Evolutionary conservation across 2,329 filamentous ascomycete genomes (phyloP).

Genomic region (Allantophomopsis cytisporea): DNA sequence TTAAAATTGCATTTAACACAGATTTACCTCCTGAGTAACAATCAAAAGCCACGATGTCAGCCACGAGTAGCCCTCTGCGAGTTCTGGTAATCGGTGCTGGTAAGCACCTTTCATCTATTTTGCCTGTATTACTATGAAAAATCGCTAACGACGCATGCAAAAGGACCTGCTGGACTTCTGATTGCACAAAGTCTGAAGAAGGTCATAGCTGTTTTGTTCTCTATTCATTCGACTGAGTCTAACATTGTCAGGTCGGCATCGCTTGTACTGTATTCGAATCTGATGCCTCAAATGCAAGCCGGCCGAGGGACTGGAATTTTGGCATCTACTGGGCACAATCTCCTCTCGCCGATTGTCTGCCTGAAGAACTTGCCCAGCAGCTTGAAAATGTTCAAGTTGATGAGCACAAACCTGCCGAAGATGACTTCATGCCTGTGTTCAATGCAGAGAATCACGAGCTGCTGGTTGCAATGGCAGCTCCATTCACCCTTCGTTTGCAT

Average conservation of each 20-base stretch:
- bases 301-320: slow-evolving; percentile 8
- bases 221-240: not conserved
- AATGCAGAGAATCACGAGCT: too few relatives aligned
- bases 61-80: too few relatives aligned
- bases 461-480: too few relatives aligned
- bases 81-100: too few relatives aligned
- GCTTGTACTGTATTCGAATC: slow-evolving; percentile 6
- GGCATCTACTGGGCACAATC: slow-evolving; percentile 7
- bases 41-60: too few relatives aligned
- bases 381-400: slow-evolving; percentile 5
- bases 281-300: slow-evolving; percentile 2
- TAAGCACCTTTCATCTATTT: too few relatives aligned
- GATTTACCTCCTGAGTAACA: too few relatives aligned
- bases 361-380: slow-evolving; percentile 3
- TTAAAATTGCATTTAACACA: too few relatives aligned
- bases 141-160: not conserved
- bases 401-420: too few relatives aligned
- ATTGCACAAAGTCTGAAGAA: slow-evolving; percentile 6
- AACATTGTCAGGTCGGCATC: slow-evolving; percentile 2
- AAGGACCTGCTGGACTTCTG: not conserved
- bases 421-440: too few relatives aligned
- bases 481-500: too few relatives aligned
- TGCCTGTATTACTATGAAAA: too few relatives aligned
- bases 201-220: not conserved
- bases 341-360: slow-evolving; percentile 3